Evolutionary conservation across 441 rosid species (phyloP).

Genomic region (Populus trichocarpa): DNA sequence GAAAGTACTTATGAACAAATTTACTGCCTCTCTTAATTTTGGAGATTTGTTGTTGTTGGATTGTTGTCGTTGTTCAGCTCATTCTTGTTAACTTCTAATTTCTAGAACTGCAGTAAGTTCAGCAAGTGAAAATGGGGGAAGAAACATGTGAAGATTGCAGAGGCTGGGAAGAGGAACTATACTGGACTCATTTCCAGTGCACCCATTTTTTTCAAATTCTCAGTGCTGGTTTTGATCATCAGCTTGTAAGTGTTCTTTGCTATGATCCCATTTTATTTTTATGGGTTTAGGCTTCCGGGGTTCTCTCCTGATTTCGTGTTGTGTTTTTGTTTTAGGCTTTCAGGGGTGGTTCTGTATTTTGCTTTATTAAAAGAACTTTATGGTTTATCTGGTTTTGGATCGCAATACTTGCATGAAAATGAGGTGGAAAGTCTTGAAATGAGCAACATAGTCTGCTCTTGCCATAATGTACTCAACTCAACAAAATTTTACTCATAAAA

Average conservation of each 20-base stretch:
- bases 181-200: conserved; percentile 35
- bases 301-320: background rate
- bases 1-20: background rate
- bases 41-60: too few relatives aligned
- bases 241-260: conserved; percentile 24
- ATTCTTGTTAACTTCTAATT: background rate
- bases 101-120: background rate
- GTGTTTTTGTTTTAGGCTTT: background rate
- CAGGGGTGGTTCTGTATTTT: background rate
- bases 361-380: background rate
- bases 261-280: background rate
- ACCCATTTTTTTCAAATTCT: conserved; percentile 32
- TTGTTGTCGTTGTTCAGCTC: background rate
- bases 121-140: conserved; percentile 19
- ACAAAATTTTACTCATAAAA: background rate
- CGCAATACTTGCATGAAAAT: background rate
- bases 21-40: background rate
- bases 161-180: conserved; percentile 37
- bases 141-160: conserved; percentile 12
- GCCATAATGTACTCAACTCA: background rate
- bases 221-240: conserved; percentile 19
- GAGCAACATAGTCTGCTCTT: background rate
- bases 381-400: background rate
- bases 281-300: background rate
- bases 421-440: background rate